Base-by-base conservation (phyloP, 352 stramenopile species). In the Thalassiosira hispida region DNA sequence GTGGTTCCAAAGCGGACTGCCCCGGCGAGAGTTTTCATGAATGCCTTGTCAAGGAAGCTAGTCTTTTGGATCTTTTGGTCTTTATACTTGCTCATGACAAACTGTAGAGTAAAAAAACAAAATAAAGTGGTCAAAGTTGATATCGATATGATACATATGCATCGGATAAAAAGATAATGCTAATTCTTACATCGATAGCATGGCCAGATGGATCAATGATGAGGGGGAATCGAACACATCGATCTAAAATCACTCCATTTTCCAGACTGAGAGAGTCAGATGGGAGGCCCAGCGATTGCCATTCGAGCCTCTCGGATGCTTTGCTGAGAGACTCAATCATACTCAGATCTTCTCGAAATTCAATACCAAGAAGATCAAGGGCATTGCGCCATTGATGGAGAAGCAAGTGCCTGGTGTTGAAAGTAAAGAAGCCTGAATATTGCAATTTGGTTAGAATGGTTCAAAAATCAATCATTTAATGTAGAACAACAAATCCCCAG, bases 21-120 rank as follows among this genome's bases (percentile, higher is more conserved):
- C 77, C 96, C 98, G n/a, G 97, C 96, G 20, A 99, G 88, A n/a
- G 98, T 98, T 84, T 99, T 99, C 92, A 99, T 98, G 90, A 99
- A 99, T 6, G 95, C 97, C 46, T 96, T 97, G 81, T 99, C 97
- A 60, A 99, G 86, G 87, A 99, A 99, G 29, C 96, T 99, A 2
- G 97, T 99, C 71, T 98, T 98, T 56, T 97, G 92, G 64, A 99
- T 98, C 69, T 95, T 93, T 51, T 97, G 95, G 18, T 96, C 84
- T 47, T 94, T 93, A 78, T 98, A 98, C 69, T 98, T 97, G 53
- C 97, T 97, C 94, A 99, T 97, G 56, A 99, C 94, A 81, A 99
- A 99, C 62, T 71, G 18, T 33, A n/a, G 0, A 23, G 47, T 47
- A 11, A 59, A 59, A 35, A 52, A 71, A 51, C 2, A 4, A 33